Evolutionary conservation across 192 early-diverging fungal species (phyloP), one percentile per base, ranked within the genome.

Genomic region (Phycomyces nitens): DNA sequence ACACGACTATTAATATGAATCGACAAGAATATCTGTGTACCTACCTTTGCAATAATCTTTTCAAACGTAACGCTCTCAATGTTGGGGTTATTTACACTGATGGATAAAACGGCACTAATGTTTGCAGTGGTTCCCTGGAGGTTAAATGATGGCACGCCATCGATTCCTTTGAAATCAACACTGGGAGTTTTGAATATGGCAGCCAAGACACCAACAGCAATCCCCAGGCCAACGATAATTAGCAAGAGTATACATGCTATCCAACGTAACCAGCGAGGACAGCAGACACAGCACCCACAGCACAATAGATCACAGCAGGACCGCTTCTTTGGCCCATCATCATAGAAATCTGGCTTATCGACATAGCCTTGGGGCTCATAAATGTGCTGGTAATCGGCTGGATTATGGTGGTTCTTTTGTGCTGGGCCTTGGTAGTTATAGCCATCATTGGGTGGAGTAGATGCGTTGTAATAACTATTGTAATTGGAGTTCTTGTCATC

Each of bases 21-120:
- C n/a, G n/a, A n/a, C n/a, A n/a, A n/a, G n/a, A n/a, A n/a, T n/a
- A 4, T 59, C 7, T 59, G 14, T 18, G n/a, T 23, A 65, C 69
- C 68, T 81, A 78, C 79, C 15, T 68, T 73, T 20, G 79, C 76
- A 27, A 56, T 44, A 50, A 81, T 76, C 1, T 70, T 60, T 51
- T 69, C 62, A 58, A 81, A 81, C 20, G 65, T 75, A 53, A 77
- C 70, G 15, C 76, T 74, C 55, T 78, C 51, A 49, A 77, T 69
- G 60, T 81, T 81, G 26, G 79, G 79, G 57, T 81, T 81, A 23
- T 60, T 53, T 27, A 81, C 74, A 5, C 52, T 26, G 40, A 81
- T 73, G 27, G 29, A 53, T 6, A 74, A 23, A 23, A 59, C 44
- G 44, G 57, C 34, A 14, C 18, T 57, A 4, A 72, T 55, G 42